A percentile compares a stretch with the other conserved stretches of the same genome.
Conservation (phyloP, 768 basidiomycete species). For the Hygrocybe coccinea region DNA sequence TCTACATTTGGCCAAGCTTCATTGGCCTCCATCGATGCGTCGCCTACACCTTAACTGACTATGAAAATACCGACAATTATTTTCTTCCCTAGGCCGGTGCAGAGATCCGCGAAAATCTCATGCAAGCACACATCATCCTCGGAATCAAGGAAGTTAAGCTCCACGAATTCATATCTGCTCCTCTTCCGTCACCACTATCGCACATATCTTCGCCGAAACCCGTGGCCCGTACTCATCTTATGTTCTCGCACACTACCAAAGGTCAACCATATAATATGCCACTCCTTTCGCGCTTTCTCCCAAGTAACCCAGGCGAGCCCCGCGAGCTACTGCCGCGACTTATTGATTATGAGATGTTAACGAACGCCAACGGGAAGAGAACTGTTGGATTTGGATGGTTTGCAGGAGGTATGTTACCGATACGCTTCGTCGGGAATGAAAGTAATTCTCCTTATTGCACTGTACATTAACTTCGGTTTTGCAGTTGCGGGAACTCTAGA, state of each 20-base stretch:
- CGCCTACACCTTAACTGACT: no score
- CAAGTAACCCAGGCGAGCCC: constrained; percentile 3
- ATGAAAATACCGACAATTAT: background rate
- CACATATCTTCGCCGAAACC: background rate
- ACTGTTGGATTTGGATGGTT: constrained; percentile 91
- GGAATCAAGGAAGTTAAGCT: constrained; percentile 89
- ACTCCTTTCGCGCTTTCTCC: constrained; percentile 61
- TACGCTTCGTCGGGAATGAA: background rate
- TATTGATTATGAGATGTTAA: constrained; percentile 84
- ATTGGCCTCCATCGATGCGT: no score
- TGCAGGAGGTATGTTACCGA: constrained; percentile 63
- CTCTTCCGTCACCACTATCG: constrained; percentile 24
- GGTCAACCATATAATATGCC: constrained; percentile 84
- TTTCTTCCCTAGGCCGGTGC: constrained; percentile 68
- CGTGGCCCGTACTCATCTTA: constrained; percentile 63
- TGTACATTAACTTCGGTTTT: no score
- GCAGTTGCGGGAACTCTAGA: constrained; percentile 82
- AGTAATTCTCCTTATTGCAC: background rate
- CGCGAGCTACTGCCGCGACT: constrained; percentile 41
- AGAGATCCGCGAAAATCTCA: constrained; percentile 48
- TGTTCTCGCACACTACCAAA: constrained; percentile 92
- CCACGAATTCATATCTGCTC: constrained; percentile 48
- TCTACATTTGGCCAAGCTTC: no score
- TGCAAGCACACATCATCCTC: constrained; percentile 65
- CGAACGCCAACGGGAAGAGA: constrained; percentile 55